Conservation (phyloP, 257 asterid species). For the Solanum pinnatisectum region DNA sequence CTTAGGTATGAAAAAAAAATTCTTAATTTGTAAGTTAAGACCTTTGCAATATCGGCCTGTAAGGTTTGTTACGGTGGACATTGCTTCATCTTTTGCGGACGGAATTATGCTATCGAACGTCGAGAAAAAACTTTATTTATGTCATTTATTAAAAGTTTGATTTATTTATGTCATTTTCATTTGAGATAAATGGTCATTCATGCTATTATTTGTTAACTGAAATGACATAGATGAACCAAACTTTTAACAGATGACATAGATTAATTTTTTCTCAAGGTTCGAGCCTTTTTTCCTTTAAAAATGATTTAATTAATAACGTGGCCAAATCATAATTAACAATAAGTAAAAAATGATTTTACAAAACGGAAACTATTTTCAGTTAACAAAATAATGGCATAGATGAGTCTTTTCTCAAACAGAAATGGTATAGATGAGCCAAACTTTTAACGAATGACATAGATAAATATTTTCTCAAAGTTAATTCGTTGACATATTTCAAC, state of each 20-base stretch:
- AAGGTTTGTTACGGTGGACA: background rate
- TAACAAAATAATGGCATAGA: background rate
- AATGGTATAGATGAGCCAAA: background rate
- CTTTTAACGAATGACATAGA: too few relatives aligned
- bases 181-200: background rate
- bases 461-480: too few relatives aligned
- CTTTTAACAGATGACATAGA: too few relatives aligned
- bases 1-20: background rate
- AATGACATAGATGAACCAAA: background rate
- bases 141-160: too few relatives aligned
- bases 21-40: background rate
- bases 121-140: too few relatives aligned
- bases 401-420: background rate
- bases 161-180: too few relatives aligned
- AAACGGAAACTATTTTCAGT: too few relatives aligned
- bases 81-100: background rate
- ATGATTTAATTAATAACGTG: too few relatives aligned
- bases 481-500: background rate
- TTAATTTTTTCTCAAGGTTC: background rate
- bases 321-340: too few relatives aligned
- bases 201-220: background rate
- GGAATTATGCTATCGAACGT: too few relatives aligned
- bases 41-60: background rate
- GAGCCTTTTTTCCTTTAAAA: too few relatives aligned
- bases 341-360: too few relatives aligned